These are phyloP conservation scores for Penicillium antarcticum DNA, from an alignment of 495 filamentous ascomycete species.

Conservation along the genomic window DNA sequence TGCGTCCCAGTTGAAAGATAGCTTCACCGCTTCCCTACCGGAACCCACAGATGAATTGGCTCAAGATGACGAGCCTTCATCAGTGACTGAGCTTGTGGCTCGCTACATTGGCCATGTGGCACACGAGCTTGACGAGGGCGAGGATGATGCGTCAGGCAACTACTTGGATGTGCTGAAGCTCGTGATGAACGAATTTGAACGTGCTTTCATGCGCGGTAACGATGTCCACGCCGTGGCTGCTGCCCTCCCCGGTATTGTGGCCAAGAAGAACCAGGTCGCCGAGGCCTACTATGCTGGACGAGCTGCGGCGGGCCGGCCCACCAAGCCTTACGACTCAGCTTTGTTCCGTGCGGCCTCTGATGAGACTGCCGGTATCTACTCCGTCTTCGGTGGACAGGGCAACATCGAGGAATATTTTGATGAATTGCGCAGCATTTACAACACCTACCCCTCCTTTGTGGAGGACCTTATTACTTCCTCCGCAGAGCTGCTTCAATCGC, in stretches of 20 bases:
- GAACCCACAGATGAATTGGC: constrained; percentile 93
- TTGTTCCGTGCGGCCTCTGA: constrained; percentile 85
- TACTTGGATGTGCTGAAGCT: constrained; percentile 87
- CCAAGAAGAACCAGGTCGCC: constrained; percentile 86
- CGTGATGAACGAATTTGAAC: constrained; percentile 90
- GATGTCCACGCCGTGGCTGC: constrained; percentile 91
- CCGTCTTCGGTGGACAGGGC: constrained; percentile 96
- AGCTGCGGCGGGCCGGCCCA: constrained; percentile 73
- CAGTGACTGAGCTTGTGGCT: constrained; percentile 82
- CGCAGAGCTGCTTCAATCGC: constrained; percentile 74
- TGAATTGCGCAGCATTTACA: constrained; percentile 86
- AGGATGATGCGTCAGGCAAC: constrained; percentile 79
- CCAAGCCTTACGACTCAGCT: constrained; percentile 88
- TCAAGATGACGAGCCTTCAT: constrained; percentile 96
- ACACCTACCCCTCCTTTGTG: constrained; percentile 85
- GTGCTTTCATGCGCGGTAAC: constrained; percentile 89
- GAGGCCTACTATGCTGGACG: constrained; percentile 87
- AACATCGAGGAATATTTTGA: constrained; percentile 99
- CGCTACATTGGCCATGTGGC: constrained; percentile 89
- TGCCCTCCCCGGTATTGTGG: constrained; percentile 76
- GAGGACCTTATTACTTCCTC: constrained; percentile 76
- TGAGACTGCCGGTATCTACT: constrained; percentile 74
- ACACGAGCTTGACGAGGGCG: constrained; percentile 80
- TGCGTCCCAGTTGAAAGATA: constrained; percentile 85
- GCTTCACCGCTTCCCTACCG: constrained; percentile 79